Evolutionary conservation across 257 asterid genomes (phyloP).

Genomic region (Petunia axillaris): DNA sequence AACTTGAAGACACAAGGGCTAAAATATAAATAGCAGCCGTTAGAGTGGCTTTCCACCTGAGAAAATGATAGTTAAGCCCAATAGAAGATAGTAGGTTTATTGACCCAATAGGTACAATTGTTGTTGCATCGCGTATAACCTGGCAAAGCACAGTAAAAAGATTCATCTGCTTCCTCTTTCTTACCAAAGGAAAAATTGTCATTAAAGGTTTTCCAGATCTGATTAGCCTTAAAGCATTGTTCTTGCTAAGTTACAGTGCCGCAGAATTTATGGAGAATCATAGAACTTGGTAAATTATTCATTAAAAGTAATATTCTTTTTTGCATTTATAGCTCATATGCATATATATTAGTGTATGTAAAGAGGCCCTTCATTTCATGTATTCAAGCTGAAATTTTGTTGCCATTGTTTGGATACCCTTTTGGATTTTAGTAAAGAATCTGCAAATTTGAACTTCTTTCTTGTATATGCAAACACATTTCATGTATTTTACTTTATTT

Average conservation of each 20-base stretch:
- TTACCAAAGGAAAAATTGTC: background rate
- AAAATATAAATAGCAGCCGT: too few species aligned
- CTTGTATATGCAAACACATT: background rate
- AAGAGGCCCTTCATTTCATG: background rate
- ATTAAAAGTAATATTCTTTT: background rate
- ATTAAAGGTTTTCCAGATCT: background rate
- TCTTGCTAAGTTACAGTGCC: background rate
- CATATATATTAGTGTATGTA: too few species aligned
- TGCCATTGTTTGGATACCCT: background rate
- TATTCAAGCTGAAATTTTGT: background rate
- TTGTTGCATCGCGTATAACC: background rate
- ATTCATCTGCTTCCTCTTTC: background rate
- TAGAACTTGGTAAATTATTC: too few species aligned
- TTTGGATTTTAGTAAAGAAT: slow-evolving; percentile 22
- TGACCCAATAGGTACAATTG: background rate
- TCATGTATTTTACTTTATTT: background rate
- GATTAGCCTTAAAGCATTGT: background rate
- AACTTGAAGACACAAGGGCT: too few species aligned
- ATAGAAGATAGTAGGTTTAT: slow-evolving; percentile 7
- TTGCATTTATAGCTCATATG: too few species aligned
- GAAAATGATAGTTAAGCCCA: background rate
- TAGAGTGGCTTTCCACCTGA: too few species aligned
- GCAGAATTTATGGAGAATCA: too few species aligned
- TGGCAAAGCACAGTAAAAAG: background rate
- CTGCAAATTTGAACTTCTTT: background rate